Evolutionary conservation across 805 yeast genomes (phyloP).

Genomic region (Danielia reshetovae): DNA sequence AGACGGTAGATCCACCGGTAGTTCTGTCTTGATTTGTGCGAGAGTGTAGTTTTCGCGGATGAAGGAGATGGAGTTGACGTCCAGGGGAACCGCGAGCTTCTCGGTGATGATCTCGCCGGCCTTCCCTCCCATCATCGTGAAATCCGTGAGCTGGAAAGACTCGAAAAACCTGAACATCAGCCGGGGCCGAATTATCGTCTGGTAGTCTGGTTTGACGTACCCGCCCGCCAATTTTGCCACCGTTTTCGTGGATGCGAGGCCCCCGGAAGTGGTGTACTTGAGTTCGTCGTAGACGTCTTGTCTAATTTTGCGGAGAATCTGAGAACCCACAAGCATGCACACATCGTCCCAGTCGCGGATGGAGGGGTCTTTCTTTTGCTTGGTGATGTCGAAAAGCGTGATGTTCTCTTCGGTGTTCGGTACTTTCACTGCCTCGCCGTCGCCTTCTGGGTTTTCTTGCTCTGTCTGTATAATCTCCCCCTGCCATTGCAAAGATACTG

Average conservation of each 20-base stretch:
- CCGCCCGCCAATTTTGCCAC: slow-evolving; percentile 88
- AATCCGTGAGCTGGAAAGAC: slow-evolving; percentile 62
- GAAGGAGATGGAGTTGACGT: slow-evolving; percentile 39
- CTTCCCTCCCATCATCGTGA: slow-evolving; percentile 92
- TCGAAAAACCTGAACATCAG: slow-evolving; percentile 51
- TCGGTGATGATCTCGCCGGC: slow-evolving; percentile 57
- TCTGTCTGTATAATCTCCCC: slow-evolving; percentile 19
- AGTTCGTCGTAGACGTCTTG: slow-evolving; percentile 47
- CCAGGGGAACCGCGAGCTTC: slow-evolving; percentile 50
- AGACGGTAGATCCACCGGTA: slow-evolving; percentile 45
- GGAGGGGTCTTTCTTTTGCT: not conserved
- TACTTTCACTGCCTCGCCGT: not conserved
- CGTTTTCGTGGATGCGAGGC: slow-evolving; percentile 71
- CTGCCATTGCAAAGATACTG: slow-evolving; percentile 26
- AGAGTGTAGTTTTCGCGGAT: slow-evolving; percentile 48
- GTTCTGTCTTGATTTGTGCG: slow-evolving; percentile 18
- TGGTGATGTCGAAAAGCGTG: not conserved
- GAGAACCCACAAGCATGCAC: slow-evolving; percentile 62
- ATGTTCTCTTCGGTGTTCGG: not conserved
- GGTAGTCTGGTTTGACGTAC: slow-evolving; percentile 78
- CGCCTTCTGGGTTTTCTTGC: slow-evolving; percentile 5
- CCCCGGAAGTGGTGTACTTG: slow-evolving; percentile 88
- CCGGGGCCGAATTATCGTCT: slow-evolving; percentile 61
- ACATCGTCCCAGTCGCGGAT: slow-evolving; percentile 73
- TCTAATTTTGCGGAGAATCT: slow-evolving; percentile 53